phyloP scores from a whole-genome alignment of 257 asterid genomes.

The Nicotiana undulata region DNA sequence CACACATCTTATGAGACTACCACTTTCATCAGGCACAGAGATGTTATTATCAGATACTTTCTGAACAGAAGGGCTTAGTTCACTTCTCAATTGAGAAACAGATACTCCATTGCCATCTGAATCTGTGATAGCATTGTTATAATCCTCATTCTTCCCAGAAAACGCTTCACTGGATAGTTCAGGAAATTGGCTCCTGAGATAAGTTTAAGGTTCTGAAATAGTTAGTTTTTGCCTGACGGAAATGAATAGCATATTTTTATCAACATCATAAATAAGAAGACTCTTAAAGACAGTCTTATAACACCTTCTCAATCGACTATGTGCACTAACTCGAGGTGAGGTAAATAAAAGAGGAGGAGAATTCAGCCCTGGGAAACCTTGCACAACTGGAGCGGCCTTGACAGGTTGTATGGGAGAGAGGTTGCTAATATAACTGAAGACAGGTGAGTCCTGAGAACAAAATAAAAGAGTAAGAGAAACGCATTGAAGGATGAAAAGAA shows the following conservation, averaged over 20 bases:
- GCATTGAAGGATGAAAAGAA: conserved; percentile 3
- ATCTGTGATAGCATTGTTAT: conserved; percentile 10
- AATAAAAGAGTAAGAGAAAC: conserved; percentile 11
- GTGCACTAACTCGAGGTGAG: conserved; percentile 32
- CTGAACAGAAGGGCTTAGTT: conserved; percentile 13
- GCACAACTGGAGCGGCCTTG: conserved; percentile 20
- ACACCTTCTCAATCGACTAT: conserved; percentile 28
- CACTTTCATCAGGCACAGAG: conserved; percentile 12
- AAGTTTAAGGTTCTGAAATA: conserved; percentile 6
- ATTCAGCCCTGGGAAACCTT: conserved; percentile 34
- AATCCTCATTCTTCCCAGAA: conserved; percentile 20
- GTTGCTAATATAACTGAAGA: conserved; percentile 41
- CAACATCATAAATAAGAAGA: neutral
- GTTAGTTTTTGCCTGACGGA: conserved; percentile 6
- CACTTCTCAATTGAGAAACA: conserved; percentile 12
- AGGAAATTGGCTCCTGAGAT: conserved; percentile 27
- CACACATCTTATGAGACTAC: conserved; percentile 21
- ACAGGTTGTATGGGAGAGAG: conserved; percentile 47
- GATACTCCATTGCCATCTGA: conserved; percentile 16
- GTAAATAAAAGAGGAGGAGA: conserved; percentile 45
- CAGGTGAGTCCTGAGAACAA: conserved; percentile 43
- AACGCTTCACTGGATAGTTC: conserved; percentile 17
- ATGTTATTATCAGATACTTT: conserved; percentile 9
- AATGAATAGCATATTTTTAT: neutral
- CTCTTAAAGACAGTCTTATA: conserved; percentile 1